phyloP scores from a whole-genome alignment of 2,329 filamentous ascomycete species.

The Pseudogymnoascus sp. region DNA sequence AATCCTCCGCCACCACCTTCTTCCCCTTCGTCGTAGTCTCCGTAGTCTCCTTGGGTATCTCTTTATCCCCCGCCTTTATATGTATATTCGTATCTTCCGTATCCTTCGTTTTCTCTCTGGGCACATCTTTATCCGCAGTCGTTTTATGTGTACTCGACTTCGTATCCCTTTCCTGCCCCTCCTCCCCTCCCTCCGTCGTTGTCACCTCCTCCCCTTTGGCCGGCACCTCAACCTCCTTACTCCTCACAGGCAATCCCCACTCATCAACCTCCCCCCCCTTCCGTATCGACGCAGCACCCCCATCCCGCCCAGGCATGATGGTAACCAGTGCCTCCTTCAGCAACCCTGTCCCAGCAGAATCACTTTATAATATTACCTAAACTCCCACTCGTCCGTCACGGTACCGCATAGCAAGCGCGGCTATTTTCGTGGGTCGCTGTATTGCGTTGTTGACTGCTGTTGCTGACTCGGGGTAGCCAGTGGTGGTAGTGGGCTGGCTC shows the following conservation, averaged over 20 bases:
- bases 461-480: neutral
- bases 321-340: neutral
- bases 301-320: conserved; percentile 13
- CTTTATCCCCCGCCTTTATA: conserved; percentile 9
- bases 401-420: conserved; percentile 1
- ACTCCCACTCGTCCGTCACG: neutral
- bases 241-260: conserved; percentile 10
- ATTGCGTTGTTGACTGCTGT: neutral
- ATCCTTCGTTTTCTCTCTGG: neutral
- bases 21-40: neutral
- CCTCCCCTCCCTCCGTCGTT: neutral
- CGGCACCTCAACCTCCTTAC: neutral
- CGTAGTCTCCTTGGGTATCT: conserved; percentile 19
- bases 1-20: conserved; percentile 21
- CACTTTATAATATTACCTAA: neutral
- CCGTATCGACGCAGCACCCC: conserved; percentile 23
- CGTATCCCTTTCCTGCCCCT: neutral
- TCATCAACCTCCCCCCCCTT: conserved; percentile 23
- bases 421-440: neutral
- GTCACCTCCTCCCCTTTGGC: neutral
- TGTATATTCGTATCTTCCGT: conserved; percentile 11
- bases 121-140: neutral
- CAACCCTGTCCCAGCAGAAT: neutral
- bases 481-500: too few relatives aligned
- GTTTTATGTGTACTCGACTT: neutral